Evolutionary conservation across 768 basidiomycete genomes (phyloP).

Genomic region (Kwoniella europaea): DNA sequence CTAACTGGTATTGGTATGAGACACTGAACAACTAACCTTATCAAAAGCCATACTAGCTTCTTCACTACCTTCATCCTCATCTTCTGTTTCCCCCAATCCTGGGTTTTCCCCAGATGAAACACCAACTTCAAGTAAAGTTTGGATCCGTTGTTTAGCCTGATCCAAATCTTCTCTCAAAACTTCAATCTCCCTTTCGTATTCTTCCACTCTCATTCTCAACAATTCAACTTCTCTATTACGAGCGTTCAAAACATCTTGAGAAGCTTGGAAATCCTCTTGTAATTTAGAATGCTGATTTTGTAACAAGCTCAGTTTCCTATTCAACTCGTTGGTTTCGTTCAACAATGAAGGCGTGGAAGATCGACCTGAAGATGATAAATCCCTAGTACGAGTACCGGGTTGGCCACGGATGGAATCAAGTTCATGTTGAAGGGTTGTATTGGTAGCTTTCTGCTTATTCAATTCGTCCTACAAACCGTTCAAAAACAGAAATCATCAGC

Average conservation of each 20-base stretch:
- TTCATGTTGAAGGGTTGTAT: conserved; percentile 80
- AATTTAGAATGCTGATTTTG: conserved; percentile 45
- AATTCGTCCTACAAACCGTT: conserved; percentile 64
- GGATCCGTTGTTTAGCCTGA: conserved; percentile 46
- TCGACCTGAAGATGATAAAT: conserved; percentile 43
- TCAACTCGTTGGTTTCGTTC: conserved; percentile 30
- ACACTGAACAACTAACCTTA: conserved; percentile 38
- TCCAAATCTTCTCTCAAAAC: conserved; percentile 50
- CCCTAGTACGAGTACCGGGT: conserved; percentile 60
- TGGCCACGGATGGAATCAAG: conserved; percentile 73
- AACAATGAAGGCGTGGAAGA: conserved; percentile 41
- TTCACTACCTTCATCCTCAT: conserved; percentile 35
- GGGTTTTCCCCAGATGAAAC: conserved; percentile 23
- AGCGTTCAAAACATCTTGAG: conserved; percentile 52
- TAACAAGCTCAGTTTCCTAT: conserved; percentile 42
- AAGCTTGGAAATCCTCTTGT: conserved; percentile 54
- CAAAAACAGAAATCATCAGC: background rate
- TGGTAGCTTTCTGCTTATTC: conserved; percentile 83
- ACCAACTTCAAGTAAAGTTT: conserved; percentile 45
- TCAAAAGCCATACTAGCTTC: conserved; percentile 54
- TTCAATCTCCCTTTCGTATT: conserved; percentile 51
- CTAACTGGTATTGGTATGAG: too few species aligned
- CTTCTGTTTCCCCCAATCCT: conserved; percentile 22
- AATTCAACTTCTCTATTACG: conserved; percentile 56
- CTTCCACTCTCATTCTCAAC: conserved; percentile 45